Conservation (phyloP, 352 stramenopile species). For the Aphanomyces euteiches region DNA sequence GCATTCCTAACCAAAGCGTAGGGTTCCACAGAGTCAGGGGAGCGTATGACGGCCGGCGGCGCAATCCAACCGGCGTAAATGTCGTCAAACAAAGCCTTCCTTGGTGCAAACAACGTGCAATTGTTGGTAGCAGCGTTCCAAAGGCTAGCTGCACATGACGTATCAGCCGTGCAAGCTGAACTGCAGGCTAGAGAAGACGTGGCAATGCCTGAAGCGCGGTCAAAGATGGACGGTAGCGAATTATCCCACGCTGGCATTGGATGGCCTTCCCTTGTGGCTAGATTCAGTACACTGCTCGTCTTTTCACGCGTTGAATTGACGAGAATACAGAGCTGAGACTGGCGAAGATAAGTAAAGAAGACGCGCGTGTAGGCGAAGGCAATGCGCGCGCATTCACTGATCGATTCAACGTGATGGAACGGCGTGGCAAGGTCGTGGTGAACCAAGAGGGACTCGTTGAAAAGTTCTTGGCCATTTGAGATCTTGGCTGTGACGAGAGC, state of each 20-base stretch:
- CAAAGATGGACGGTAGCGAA: not conserved
- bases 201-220: not conserved
- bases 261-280: too few relatives aligned
- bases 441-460: not conserved
- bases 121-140: not conserved
- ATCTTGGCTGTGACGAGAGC: slow-evolving; percentile 15
- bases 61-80: too few relatives aligned
- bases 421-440: slow-evolving; percentile 1
- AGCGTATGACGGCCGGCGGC: too few relatives aligned
- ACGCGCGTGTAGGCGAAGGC: not conserved
- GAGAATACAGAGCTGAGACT: slow-evolving; percentile 18
- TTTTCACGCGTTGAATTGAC: not conserved
- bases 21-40: too few relatives aligned
- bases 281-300: too few relatives aligned
- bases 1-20: too few relatives aligned
- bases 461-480: not conserved
- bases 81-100: not conserved
- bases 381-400: slow-evolving; percentile 23
- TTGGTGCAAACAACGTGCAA: slow-evolving; percentile 17
- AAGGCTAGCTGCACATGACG: slow-evolving; percentile 6
- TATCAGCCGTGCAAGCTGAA: not conserved
- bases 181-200: not conserved
- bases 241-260: too few relatives aligned
- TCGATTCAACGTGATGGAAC: slow-evolving; percentile 13
- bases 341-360: slow-evolving; percentile 27